phyloP scores from a whole-genome alignment of 192 early-diverging fungal genomes.

The Dissophora ornata region DNA sequence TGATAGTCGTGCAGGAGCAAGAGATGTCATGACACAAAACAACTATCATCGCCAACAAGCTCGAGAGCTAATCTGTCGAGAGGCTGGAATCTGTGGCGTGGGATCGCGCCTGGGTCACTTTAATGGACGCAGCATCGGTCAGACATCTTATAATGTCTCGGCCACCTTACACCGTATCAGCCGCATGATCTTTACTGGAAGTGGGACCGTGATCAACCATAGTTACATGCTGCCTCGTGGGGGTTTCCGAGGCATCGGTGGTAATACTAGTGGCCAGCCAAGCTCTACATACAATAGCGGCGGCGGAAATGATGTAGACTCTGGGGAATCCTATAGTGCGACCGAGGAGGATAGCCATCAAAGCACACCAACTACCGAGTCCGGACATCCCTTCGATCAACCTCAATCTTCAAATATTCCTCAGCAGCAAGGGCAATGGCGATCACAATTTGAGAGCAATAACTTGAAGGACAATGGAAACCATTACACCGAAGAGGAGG shows the following conservation, averaged over 20 bases:
- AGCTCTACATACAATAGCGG: background rate
- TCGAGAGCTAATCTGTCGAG: constrained; percentile 40
- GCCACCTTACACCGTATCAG: constrained; percentile 35
- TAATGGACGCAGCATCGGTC: constrained; percentile 25
- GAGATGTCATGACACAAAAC: background rate
- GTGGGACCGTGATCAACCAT: constrained; percentile 39
- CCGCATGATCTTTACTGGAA: constrained; percentile 33
- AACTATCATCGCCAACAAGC: constrained; percentile 12
- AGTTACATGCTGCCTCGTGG: constrained; percentile 47
- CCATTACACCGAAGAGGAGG: too few species aligned
- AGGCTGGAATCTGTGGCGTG: constrained; percentile 42
- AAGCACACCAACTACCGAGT: background rate
- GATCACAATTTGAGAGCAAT: too few species aligned
- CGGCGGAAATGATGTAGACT: background rate
- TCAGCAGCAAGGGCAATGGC: background rate
- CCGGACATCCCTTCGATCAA: background rate
- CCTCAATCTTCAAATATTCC: background rate
- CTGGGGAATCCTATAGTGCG: constrained; percentile 13
- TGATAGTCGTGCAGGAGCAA: background rate
- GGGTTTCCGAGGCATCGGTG: constrained; percentile 44
- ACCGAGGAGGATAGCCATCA: background rate
- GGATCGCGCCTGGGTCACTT: constrained; percentile 30
- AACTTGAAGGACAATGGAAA: too few species aligned
- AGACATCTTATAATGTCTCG: constrained; percentile 38
- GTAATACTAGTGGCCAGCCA: constrained; percentile 35